Evolutionary conservation across 176 grass and related monocot species (phyloP), one percentile per base, ranked within the genome.

Genomic region (Zoysia pacifica): DNA sequence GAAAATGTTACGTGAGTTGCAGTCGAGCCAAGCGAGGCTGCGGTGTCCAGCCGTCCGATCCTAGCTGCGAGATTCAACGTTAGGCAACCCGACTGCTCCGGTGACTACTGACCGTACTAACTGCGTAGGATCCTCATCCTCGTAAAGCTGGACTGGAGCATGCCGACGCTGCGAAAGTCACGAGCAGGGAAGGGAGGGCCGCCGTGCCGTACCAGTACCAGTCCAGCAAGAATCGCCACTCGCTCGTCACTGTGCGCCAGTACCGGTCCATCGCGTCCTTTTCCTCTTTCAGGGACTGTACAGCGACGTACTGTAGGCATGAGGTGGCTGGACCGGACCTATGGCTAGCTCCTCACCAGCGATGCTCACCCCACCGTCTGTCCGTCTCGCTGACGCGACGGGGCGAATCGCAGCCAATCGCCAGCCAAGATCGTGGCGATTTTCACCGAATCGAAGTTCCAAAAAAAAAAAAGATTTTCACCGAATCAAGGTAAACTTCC

Each of bases 351-450:
- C 2, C 8, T 16, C 28, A 28, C 46, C 14, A 11, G 8, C 63
- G 6, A 2, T 55, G 48, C 50, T 55, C 28, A 54, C 53, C 36
- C 53, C 1, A 28, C 28, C 28, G 28, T 28, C 28, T 28, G 28
- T 28, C 28, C 28, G 28, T 28, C 28, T 35, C 44, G 36, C 76
- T 80, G 66, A 80, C 62, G 46, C 78, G 66, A 79, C 77, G 40
- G 39, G 19, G 52, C 78, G 20, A 58, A 69, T 80, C 65, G 40
- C 65, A 6, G 52, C 39, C 61, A 64, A 65, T 65, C 61, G 6
- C 50, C 10, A 2, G 28, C 28, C 28, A 28, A 28, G 28, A 28
- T 28, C 28, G 28, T 28, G 28, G 28, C 28, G 28, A 28, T 28
- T 28, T 28, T 28, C 28, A 28, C 28, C 28, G 28, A 28, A 28